Conservation (phyloP, 2,329 filamentous ascomycete genomes). For the Verticillium zaregamsianum region DNA sequence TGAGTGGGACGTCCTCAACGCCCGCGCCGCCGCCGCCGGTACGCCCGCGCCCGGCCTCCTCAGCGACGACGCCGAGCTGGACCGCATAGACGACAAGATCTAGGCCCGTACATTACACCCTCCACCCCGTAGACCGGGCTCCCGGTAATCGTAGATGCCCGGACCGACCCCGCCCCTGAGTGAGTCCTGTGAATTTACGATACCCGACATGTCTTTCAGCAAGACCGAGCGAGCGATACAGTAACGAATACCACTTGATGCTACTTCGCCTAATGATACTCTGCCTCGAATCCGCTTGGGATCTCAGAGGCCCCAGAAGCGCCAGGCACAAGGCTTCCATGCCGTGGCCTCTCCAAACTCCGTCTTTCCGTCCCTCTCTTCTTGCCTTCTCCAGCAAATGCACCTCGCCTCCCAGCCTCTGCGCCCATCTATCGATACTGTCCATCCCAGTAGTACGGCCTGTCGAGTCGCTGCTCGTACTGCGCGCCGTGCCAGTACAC, state of each 20-base stretch:
- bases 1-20: constrained; percentile 83
- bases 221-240: neutral
- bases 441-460: neutral
- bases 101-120: neutral
- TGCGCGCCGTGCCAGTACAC: neutral
- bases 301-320: neutral
- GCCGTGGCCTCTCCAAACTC: neutral
- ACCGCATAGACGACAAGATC: neutral
- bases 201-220: too few relatives aligned
- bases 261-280: neutral
- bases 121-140: constrained; percentile 15
- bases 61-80: constrained; percentile 4
- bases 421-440: neutral
- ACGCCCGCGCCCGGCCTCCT: neutral
- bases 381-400: neutral
- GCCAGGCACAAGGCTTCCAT: neutral
- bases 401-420: too few relatives aligned
- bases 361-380: neutral
- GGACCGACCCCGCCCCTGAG: neutral
- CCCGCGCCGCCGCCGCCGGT: constrained; percentile 40
- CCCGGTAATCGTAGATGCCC: neutral
- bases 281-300: neutral
- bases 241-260: neutral
- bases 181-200: too few relatives aligned
- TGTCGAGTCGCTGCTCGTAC: constrained; percentile 1